A percentile compares a stretch with the other conserved stretches of the same genome.
phyloP scores from a whole-genome alignment of 352 stramenopile species.

The Pythium rhizo-oryzae region DNA sequence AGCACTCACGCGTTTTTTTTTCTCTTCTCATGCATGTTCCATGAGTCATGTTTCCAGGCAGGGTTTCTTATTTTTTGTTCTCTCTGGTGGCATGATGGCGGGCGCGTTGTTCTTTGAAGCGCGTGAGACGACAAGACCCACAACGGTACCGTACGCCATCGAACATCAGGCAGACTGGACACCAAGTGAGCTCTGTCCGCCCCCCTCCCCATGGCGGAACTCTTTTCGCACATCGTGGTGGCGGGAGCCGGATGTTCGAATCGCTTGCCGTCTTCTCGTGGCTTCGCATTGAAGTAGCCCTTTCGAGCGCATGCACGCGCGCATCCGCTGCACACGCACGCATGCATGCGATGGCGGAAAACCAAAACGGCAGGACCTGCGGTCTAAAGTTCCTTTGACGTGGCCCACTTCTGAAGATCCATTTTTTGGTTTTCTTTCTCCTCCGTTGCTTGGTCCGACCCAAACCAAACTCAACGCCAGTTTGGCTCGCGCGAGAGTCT shows the following conservation, averaged over 20 bases:
- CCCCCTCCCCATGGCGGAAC: conserved; percentile 6
- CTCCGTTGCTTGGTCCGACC: background rate
- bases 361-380: background rate
- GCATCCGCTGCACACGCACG: background rate
- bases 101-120: conserved; percentile 13
- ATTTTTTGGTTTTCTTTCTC: conserved; percentile 3
- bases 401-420: background rate
- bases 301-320: too few relatives aligned
- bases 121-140: background rate
- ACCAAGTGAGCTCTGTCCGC: background rate
- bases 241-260: conserved; percentile 10
- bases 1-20: background rate
- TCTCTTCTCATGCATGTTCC: background rate
- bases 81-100: background rate
- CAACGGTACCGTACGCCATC: background rate
- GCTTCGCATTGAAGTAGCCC: conserved; percentile 2
- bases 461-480: conserved; percentile 15
- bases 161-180: conserved; percentile 1
- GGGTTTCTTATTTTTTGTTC: conserved; percentile 2
- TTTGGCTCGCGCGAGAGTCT: background rate
- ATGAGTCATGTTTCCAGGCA: background rate
- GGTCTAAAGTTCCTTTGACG: background rate
- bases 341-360: background rate
- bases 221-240: conserved; percentile 17
- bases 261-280: background rate